phyloP scores from a whole-genome alignment of 108 stramenopile genomes.

The Skeletonema potamos region DNA sequence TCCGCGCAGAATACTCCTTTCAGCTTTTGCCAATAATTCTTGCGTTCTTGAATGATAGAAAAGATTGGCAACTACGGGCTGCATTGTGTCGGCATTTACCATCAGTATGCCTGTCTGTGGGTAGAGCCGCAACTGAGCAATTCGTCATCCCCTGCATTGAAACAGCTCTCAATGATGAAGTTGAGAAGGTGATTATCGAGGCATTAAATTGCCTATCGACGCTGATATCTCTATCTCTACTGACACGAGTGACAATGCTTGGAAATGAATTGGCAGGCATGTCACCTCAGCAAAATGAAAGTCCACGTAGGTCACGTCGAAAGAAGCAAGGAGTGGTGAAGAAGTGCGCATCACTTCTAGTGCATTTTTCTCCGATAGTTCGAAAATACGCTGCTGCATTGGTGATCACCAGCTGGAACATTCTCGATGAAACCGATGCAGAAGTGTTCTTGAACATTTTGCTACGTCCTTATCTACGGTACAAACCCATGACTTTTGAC shows the following conservation, averaged over 20 bases:
- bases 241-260: constrained; percentile 59
- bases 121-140: constrained; percentile 87
- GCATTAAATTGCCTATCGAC: constrained; percentile 71
- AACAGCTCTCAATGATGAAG: constrained; percentile 87
- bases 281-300: constrained; percentile 5
- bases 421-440: constrained; percentile 66
- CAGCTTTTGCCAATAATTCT: constrained; percentile 89
- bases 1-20: constrained; percentile 89
- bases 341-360: constrained; percentile 70
- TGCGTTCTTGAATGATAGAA: constrained; percentile 92
- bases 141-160: constrained; percentile 96
- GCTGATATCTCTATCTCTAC: constrained; percentile 61
- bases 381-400: constrained; percentile 48
- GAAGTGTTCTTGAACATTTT: constrained; percentile 67
- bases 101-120: constrained; percentile 88
- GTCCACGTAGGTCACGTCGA: constrained; percentile 16
- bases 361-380: constrained; percentile 69
- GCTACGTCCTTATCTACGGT: constrained; percentile 72
- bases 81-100: constrained; percentile 88
- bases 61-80: constrained; percentile 92
- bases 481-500: constrained; percentile 37
- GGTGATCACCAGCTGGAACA: constrained; percentile 47
- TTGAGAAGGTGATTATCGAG: constrained; percentile 79
- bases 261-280: constrained; percentile 34
- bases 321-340: constrained; percentile 55